Conservation (phyloP, 495 filamentous ascomycete species). For the Hypoxylon cercidicola region DNA sequence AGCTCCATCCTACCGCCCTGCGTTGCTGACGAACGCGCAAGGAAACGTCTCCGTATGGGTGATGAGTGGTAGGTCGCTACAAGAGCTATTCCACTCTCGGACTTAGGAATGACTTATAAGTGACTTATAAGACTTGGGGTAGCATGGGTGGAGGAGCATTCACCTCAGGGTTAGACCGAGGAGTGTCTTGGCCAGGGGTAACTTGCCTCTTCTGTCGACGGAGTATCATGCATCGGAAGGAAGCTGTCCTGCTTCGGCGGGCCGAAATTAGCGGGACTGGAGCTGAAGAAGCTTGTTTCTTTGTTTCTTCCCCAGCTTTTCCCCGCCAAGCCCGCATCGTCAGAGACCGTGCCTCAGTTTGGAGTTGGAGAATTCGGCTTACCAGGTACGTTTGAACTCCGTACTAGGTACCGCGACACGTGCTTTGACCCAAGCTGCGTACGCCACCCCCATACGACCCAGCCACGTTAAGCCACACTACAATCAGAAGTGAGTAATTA, state of each 20-base stretch:
- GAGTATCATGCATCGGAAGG: slow-evolving; percentile 22
- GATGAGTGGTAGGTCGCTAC: neutral
- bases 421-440: no score
- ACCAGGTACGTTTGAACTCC: neutral
- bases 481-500: neutral
- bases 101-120: slow-evolving; percentile 5
- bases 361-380: slow-evolving; percentile 8
- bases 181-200: slow-evolving; percentile 13
- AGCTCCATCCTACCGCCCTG: slow-evolving; percentile 5
- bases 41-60: slow-evolving; percentile 27
- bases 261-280: slow-evolving; percentile 33
- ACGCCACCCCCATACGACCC: neutral
- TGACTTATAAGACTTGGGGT: slow-evolving; percentile 15
- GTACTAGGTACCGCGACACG: no score
- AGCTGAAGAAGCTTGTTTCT: slow-evolving; percentile 8
- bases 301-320: slow-evolving; percentile 11
- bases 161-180: slow-evolving; percentile 25
- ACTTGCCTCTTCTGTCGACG: slow-evolving; percentile 33
- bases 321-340: slow-evolving; percentile 24
- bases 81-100: slow-evolving; percentile 15
- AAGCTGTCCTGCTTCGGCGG: slow-evolving; percentile 16
- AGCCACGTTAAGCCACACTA: slow-evolving; percentile 1
- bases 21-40: slow-evolving; percentile 29
- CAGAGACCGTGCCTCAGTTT: neutral
- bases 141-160: slow-evolving; percentile 18